phyloP scores from a whole-genome alignment of 306 rosid species.

The Calophaca sinica region DNA sequence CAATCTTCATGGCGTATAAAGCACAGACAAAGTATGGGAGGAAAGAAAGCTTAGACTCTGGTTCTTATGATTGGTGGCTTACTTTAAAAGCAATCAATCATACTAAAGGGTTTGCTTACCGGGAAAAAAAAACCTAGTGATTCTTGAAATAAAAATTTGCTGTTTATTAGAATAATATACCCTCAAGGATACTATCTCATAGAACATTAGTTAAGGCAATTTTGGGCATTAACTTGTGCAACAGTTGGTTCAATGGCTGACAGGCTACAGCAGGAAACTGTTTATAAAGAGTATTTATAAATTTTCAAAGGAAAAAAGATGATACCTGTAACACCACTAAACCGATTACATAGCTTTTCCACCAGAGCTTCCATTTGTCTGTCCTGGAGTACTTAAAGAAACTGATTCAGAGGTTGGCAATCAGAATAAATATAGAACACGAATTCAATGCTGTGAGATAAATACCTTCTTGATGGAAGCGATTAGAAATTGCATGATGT shows the following conservation, averaged over 20 bases:
- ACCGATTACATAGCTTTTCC: slow-evolving; percentile 94
- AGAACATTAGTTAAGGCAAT: background rate
- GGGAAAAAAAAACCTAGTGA: too few species aligned
- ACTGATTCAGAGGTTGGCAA: slow-evolving; percentile 33
- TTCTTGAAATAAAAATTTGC: too few species aligned
- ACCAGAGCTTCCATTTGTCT: slow-evolving; percentile 97
- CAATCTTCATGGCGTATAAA: too few species aligned
- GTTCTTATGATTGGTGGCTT: too few species aligned
- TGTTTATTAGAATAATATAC: too few species aligned
- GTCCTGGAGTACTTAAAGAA: slow-evolving; percentile 66
- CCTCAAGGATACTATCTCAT: slow-evolving; percentile 21
- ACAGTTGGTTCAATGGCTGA: slow-evolving; percentile 1
- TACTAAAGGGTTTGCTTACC: too few species aligned
- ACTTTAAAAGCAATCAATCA: too few species aligned
- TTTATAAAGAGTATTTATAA: slow-evolving; percentile 20
- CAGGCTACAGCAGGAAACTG: background rate
- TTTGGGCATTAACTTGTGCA: slow-evolving; percentile 6
- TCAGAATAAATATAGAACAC: slow-evolving; percentile 30
- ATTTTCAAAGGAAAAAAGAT: background rate
- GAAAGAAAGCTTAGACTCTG: too few species aligned
- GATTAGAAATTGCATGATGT: slow-evolving; percentile 94
- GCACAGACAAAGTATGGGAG: too few species aligned
- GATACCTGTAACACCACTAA: slow-evolving; percentile 87
- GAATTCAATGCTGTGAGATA: slow-evolving; percentile 21
- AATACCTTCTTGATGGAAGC: slow-evolving; percentile 93